Percentiles rank a stretch among this genome's conserved stretches.
phyloP scores from a whole-genome alignment of 2,329 filamentous ascomycete genomes.

The Fusarium pseudograminearum region DNA sequence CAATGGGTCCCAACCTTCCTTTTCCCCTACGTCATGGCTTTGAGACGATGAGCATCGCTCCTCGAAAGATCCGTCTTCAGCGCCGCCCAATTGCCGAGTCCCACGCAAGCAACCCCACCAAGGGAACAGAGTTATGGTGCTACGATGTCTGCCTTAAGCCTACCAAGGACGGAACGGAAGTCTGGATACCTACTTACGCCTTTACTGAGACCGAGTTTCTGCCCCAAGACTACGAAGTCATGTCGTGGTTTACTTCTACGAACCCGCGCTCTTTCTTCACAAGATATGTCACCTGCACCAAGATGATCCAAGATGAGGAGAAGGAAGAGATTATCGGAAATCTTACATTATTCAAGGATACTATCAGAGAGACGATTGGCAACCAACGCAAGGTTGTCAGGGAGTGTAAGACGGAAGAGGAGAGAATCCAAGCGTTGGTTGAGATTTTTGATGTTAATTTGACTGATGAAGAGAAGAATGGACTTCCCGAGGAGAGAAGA shows the following conservation, averaged over 20 bases:
- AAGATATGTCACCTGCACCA: background rate
- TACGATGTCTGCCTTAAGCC: conserved; percentile 6
- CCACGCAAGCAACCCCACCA: background rate
- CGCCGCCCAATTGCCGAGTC: background rate
- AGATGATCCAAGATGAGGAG: background rate
- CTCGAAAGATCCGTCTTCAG: background rate
- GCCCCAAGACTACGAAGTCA: conserved; percentile 1
- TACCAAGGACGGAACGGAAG: background rate
- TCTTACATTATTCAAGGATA: background rate
- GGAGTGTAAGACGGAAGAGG: background rate
- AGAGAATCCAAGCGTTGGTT: background rate
- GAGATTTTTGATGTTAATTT: background rate
- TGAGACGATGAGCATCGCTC: background rate
- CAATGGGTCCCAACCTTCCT: conserved; percentile 1
- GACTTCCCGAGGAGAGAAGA: background rate
- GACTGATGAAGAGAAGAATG: background rate
- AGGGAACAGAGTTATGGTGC: background rate
- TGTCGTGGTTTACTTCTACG: conserved; percentile 7
- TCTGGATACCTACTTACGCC: background rate
- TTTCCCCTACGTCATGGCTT: background rate
- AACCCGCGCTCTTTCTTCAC: background rate
- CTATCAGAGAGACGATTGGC: background rate
- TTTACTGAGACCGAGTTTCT: conserved; percentile 5
- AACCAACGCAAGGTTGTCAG: background rate
- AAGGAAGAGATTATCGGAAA: background rate